A percentile compares a stretch with the other conserved stretches of the same genome.
phyloP scores from a whole-genome alignment of 106 monocot species.

The Dendrobium catenatum region DNA sequence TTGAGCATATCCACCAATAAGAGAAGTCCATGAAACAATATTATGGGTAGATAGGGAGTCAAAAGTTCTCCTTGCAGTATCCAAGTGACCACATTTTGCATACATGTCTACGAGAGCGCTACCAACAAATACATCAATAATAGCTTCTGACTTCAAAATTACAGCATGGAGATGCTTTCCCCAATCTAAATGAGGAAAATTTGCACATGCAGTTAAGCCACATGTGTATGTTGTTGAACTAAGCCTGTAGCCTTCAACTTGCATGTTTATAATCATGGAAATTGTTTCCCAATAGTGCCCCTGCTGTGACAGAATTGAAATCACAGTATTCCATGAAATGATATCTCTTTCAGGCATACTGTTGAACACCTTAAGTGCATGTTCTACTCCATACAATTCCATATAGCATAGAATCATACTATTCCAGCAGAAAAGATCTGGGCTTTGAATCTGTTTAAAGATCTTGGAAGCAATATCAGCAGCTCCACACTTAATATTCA shows the following conservation, averaged over 20 bases:
- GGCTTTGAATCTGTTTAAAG: conserved; percentile 38
- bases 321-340: conserved; percentile 80
- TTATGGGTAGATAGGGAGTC: conserved; percentile 29
- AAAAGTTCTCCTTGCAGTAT: conserved; percentile 57
- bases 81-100: conserved; percentile 61
- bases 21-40: conserved; percentile 63
- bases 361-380: conserved; percentile 43
- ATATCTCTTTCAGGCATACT: conserved; percentile 58
- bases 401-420: conserved; percentile 63
- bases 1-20: conserved; percentile 58
- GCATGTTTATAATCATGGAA: conserved; percentile 50
- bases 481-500: conserved; percentile 65
- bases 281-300: conserved; percentile 35
- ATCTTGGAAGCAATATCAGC: conserved; percentile 34
- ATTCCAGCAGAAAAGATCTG: conserved; percentile 65
- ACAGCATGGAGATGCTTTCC: conserved; percentile 74
- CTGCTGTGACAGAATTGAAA: conserved; percentile 46
- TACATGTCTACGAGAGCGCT: conserved; percentile 82
- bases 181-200: conserved; percentile 38
- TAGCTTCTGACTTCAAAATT: conserved; percentile 28
- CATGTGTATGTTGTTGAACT: conserved; percentile 59
- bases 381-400: conserved; percentile 25
- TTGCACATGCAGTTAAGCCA: conserved; percentile 52
- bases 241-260: conserved; percentile 28
- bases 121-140: conserved; percentile 46